Conservation (phyloP, 2,329 filamentous ascomycete species). For the Verticillium klebahnii region DNA sequence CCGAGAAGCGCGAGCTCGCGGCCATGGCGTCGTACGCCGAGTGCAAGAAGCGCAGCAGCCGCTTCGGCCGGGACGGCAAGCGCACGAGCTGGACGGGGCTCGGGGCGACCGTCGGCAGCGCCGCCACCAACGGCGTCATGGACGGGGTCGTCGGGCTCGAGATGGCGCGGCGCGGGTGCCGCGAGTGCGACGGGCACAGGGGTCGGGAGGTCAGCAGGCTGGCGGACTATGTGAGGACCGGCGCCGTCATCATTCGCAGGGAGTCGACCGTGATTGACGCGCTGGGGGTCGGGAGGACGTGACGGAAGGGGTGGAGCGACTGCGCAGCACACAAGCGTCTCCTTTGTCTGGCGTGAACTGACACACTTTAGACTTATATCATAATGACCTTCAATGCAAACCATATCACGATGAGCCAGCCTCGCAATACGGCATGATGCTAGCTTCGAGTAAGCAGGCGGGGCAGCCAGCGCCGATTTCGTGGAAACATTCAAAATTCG, state of each 20-base stretch:
- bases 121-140: conserved; percentile 20
- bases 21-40: conserved; percentile 28
- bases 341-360: not conserved
- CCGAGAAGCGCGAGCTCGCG: conserved; percentile 35
- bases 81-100: conserved; percentile 36
- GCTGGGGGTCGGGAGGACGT: conserved; percentile 6
- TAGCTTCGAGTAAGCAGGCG: no score
- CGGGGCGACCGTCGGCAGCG: conserved; percentile 23
- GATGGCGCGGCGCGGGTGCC: conserved; percentile 26
- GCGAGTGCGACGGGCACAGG: conserved; percentile 24
- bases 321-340: not conserved
- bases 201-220: conserved; percentile 28
- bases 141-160: conserved; percentile 28
- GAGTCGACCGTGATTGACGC: conserved; percentile 9
- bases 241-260: conserved; percentile 4
- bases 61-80: conserved; percentile 15
- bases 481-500: no score
- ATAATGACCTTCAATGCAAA: not conserved
- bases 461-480: no score
- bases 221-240: conserved; percentile 9
- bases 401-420: not conserved
- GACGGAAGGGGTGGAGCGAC: not conserved
- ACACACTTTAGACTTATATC: not conserved
- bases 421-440: no score
- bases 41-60: conserved; percentile 7